phyloP scores from a whole-genome alignment of 768 basidiomycete species.

The Hemileccinum rubropunctum region DNA sequence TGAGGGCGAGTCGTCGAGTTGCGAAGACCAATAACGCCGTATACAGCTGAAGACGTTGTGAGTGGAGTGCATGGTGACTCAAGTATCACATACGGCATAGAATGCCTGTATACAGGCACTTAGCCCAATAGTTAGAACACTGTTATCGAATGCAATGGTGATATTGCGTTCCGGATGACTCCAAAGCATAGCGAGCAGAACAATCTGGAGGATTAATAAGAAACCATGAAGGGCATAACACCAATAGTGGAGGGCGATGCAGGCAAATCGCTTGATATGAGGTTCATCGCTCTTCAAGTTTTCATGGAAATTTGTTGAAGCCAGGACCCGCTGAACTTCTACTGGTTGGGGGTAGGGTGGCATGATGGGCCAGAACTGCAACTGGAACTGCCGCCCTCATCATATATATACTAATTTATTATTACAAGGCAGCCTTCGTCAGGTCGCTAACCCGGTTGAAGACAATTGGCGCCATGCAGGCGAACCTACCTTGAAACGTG shows the following conservation, averaged over 20 bases:
- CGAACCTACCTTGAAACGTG: too few relatives aligned
- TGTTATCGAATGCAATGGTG: background rate
- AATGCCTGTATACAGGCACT: background rate
- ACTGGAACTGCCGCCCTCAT: too few relatives aligned
- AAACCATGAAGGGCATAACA: background rate
- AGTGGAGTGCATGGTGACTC: background rate
- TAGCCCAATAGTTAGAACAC: background rate
- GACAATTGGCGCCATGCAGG: too few relatives aligned
- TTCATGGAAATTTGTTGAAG: background rate
- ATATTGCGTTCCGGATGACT: background rate
- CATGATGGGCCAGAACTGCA: too few relatives aligned
- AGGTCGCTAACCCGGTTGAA: too few relatives aligned
- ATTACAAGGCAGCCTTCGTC: too few relatives aligned
- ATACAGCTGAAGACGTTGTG: background rate
- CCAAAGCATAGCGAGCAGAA: background rate
- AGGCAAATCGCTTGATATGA: background rate
- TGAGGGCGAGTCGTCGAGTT: background rate
- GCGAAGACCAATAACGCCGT: background rate
- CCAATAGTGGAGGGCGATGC: background rate
- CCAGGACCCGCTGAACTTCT: background rate
- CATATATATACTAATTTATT: too few relatives aligned
- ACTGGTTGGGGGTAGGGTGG: too few relatives aligned
- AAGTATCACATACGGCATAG: background rate
- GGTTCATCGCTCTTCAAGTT: background rate
- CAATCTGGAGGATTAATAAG: background rate